Conservation (phyloP, 306 rosid genomes). For the Cicer chorassanicum region DNA sequence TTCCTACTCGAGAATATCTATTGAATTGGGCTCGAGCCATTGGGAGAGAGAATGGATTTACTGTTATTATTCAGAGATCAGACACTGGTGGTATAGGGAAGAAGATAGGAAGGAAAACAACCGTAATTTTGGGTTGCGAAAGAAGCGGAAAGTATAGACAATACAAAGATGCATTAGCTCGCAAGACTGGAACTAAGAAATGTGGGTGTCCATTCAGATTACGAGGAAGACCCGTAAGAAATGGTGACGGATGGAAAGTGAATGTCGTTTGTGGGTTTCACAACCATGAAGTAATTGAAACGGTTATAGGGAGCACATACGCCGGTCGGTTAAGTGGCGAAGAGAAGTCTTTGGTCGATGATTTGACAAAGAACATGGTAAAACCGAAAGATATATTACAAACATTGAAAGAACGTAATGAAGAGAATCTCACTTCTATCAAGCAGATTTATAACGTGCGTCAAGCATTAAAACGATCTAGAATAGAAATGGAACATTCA, state of each 20-base stretch:
- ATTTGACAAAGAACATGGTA: constrained; percentile 2
- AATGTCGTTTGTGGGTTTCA: constrained; percentile 33
- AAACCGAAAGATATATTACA: constrained; percentile 8
- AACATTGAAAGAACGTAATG: constrained; percentile 3
- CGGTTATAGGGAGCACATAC: neutral
- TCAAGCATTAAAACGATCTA: neutral
- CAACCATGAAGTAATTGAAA: constrained; percentile 33
- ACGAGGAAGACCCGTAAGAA: constrained; percentile 14
- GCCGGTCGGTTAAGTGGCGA: constrained; percentile 6
- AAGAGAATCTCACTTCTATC: constrained; percentile 25
- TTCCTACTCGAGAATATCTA: constrained; percentile 20
- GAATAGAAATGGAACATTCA: neutral
- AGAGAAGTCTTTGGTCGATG: constrained; percentile 25
- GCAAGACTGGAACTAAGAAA: constrained; percentile 24
- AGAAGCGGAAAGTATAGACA: constrained; percentile 18
- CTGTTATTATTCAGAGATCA: constrained; percentile 19
- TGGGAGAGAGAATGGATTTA: constrained; percentile 30
- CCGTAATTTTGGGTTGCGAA: neutral
- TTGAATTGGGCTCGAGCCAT: constrained; percentile 33
- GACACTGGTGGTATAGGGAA: constrained; percentile 9
- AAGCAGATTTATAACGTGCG: constrained; percentile 28
- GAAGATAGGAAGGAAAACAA: constrained; percentile 19
- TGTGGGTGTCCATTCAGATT: constrained; percentile 35
- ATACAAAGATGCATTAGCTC: constrained; percentile 19
- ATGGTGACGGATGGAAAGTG: constrained; percentile 34